A percentile compares a stretch with the other conserved stretches of the same genome.
Evolutionary conservation across 495 filamentous ascomycete species (phyloP).

Genomic region (Annulohypoxylon moriforme): DNA sequence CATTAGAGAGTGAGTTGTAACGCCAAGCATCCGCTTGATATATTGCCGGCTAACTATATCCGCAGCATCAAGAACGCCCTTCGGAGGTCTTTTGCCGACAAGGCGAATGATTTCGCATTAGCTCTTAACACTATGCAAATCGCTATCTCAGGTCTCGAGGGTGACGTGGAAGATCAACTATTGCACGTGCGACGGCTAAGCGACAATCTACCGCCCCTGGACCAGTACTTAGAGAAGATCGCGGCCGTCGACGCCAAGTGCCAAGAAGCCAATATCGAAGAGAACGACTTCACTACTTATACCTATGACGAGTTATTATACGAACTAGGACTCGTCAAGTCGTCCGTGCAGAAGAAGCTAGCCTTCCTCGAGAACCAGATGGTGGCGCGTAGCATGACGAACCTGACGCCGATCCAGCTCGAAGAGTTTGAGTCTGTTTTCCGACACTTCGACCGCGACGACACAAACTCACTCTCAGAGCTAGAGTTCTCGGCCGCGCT

Average conservation of each 20-base stretch:
- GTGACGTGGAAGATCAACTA: slow-evolving; percentile 94
- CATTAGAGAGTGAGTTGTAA: slow-evolving; percentile 79
- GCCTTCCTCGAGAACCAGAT: slow-evolving; percentile 96
- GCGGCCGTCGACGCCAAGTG: slow-evolving; percentile 86
- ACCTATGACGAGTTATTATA: slow-evolving; percentile 96
- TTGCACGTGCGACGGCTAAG: slow-evolving; percentile 83
- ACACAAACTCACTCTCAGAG: slow-evolving; percentile 89
- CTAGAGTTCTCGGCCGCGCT: slow-evolving; percentile 95
- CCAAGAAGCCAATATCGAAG: slow-evolving; percentile 95
- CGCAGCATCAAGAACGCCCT: slow-evolving; percentile 89
- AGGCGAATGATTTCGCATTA: slow-evolving; percentile 95
- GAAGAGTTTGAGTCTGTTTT: slow-evolving; percentile 99
- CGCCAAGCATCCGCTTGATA: not conserved
- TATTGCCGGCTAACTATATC: slow-evolving; percentile 21
- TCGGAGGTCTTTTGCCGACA: slow-evolving; percentile 92
- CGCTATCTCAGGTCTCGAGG: slow-evolving; percentile 92
- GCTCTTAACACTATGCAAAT: slow-evolving; percentile 93
- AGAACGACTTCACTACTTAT: slow-evolving; percentile 98
- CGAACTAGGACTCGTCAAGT: slow-evolving; percentile 89
- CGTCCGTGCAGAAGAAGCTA: slow-evolving; percentile 92
- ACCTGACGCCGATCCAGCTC: slow-evolving; percentile 95
- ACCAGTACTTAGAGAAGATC: slow-evolving; percentile 86
- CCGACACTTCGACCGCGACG: slow-evolving; percentile 95
- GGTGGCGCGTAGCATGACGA: slow-evolving; percentile 98
- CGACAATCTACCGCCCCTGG: slow-evolving; percentile 84